phyloP scores from a whole-genome alignment of 371 early-diverging fungal genomes.

The Mucor racemosus region DNA sequence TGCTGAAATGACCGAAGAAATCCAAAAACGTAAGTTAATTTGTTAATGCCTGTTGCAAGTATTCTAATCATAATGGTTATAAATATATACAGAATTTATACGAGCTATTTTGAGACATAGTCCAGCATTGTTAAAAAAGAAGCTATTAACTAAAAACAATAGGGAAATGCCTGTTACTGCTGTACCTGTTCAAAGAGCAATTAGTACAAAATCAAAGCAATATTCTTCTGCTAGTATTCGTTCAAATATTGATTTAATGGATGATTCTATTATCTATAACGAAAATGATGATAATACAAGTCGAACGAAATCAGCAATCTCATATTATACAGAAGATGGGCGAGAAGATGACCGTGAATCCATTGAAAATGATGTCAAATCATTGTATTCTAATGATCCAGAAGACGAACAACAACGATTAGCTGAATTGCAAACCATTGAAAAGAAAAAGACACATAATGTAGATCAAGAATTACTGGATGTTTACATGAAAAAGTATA shows the following conservation, averaged over 20 bases:
- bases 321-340: conserved; percentile 7
- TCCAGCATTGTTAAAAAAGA: conserved; percentile 14
- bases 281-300: not conserved
- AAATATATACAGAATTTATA: conserved; percentile 10
- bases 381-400: conserved; percentile 13
- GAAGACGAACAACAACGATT: conserved; percentile 13
- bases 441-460: not conserved
- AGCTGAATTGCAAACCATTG: not conserved
- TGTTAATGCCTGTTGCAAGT: not conserved
- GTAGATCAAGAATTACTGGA: conserved; percentile 7
- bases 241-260: conserved; percentile 1
- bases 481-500: conserved; percentile 11
- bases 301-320: not conserved
- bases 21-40: conserved; percentile 60
- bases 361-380: conserved; percentile 13
- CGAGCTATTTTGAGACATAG: conserved; percentile 19
- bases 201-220: not conserved
- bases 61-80: no score
- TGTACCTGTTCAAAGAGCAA: not conserved
- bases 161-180: not conserved
- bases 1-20: conserved; percentile 65
- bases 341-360: conserved; percentile 3
- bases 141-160: conserved; percentile 10
- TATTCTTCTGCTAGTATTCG: not conserved
- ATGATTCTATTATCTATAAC: not conserved